A percentile compares a stretch with the other conserved stretches of the same genome.
Evolutionary conservation across 2,329 filamentous ascomycete species (phyloP).

Genomic region (Pseudogymnoascus pannorum): DNA sequence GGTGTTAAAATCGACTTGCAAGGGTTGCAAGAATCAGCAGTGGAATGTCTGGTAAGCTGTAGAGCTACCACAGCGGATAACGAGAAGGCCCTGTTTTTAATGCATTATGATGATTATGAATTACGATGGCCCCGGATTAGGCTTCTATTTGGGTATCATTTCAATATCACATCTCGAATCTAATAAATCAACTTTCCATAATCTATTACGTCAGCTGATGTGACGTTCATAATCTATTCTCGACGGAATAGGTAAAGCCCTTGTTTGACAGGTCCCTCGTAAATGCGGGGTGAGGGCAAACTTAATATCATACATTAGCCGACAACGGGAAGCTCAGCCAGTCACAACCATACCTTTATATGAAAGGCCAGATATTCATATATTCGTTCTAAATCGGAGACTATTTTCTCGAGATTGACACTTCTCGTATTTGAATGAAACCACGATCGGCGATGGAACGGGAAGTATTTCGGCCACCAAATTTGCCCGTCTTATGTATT

Average conservation of each 20-base stretch:
- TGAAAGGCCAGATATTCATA: neutral
- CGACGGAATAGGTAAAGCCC: neutral
- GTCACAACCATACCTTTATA: neutral
- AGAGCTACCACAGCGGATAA: neutral
- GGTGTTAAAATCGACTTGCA: neutral
- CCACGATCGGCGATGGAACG: neutral
- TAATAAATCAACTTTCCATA: neutral
- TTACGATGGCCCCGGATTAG: neutral
- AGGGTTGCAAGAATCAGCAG: neutral
- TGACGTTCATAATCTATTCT: neutral
- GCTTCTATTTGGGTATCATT: neutral
- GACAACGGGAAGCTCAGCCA: neutral
- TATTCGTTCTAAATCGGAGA: neutral
- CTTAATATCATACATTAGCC: slow-evolving; percentile 1
- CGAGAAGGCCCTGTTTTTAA: too few species aligned
- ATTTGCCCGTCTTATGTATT: neutral
- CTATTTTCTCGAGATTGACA: neutral
- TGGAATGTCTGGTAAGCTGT: neutral
- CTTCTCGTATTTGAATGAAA: neutral
- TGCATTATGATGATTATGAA: neutral
- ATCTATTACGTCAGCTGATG: neutral
- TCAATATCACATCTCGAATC: neutral
- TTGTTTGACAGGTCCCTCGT: neutral
- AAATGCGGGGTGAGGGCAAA: neutral
- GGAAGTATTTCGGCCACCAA: neutral